These are phyloP conservation scores for Cyberlindnera meyerae DNA, from an alignment of 805 yeast genomes.

Conservation along the genomic window DNA sequence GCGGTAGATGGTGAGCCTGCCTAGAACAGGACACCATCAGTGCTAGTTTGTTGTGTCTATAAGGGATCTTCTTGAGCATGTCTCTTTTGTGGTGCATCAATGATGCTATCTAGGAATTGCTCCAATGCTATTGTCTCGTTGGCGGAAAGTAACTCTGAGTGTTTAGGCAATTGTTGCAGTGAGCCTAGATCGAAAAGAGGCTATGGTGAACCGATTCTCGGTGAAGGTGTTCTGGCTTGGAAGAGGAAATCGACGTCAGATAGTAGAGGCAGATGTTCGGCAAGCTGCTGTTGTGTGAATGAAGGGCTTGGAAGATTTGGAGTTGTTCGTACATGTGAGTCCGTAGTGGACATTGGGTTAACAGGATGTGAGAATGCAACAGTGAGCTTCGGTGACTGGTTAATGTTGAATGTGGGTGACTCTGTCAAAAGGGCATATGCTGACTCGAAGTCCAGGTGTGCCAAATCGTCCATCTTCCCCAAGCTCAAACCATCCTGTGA, in stretches of 20 bases:
- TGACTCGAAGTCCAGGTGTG: conserved; percentile 26
- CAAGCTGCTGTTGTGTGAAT: too few relatives aligned
- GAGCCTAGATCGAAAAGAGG: conserved; percentile 16
- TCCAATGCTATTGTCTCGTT: conserved; percentile 26
- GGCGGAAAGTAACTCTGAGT: conserved; percentile 22
- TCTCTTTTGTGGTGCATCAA: conserved; percentile 19
- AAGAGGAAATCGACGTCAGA: conserved; percentile 5
- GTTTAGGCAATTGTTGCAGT: conserved; percentile 14
- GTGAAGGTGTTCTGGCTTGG: conserved; percentile 14
- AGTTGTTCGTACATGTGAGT: too few relatives aligned
- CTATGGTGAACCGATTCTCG: conserved; percentile 8
- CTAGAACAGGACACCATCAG: too few relatives aligned
- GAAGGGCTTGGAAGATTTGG: too few relatives aligned
- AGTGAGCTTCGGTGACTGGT: conserved; percentile 5
- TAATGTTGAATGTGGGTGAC: conserved; percentile 16
- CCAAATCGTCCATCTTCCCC: conserved; percentile 5
- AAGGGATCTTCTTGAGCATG: not conserved
- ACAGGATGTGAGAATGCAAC: not conserved
- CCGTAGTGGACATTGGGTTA: too few relatives aligned
- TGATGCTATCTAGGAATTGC: conserved; percentile 26
- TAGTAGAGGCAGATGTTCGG: not conserved
- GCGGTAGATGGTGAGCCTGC: too few relatives aligned
- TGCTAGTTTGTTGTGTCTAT: too few relatives aligned
- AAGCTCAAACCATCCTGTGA: conserved; percentile 1
- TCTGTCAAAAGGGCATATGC: conserved; percentile 26